Evolutionary conservation across 441 rosid genomes (phyloP), one percentile per base, ranked within the genome.

Genomic region (Erysimum cheiri): DNA sequence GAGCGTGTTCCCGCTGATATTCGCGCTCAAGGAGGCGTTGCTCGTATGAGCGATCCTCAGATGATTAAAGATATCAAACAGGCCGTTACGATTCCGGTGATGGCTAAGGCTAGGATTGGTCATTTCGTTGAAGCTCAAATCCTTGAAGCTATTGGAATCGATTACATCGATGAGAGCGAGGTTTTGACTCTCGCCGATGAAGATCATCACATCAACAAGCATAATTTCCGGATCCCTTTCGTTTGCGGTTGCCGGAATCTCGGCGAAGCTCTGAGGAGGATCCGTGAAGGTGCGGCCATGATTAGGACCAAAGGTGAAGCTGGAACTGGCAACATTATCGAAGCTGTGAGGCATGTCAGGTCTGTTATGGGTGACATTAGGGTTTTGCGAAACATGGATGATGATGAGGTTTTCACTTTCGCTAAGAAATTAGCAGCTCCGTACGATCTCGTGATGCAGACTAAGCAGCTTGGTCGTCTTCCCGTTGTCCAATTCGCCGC

Each of bases 401-500:
- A 93, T 12, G 98, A 93, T 41, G 96, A 91, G 81, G 97, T 93
- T 26, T 93, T 93, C 77, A 75, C 80, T 6, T 93, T 85, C 64
- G 92, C 98, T 0, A 93, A 93, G 86, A 88, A 87, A 40, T 80
- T 91, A 8, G 91, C 91, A 0, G 92, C 97, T 32, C 98, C 98
- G 0, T 93, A 88, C 35, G 98, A 93, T 60, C 79, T 91, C 61
- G 98, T 94, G 56, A 86, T 94, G 97, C 98, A 91, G 88, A 91
- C 96, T 3, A 91, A 94, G 67, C 97, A 94, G 79, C 84, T 94
- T 22, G 96, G 97, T 5, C 85, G 98, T 86, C 79, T 94, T 17
- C 98, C 96, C 1, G 99, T 94, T 19, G 99, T 94, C n/a, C 98
- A 92, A 3, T 94, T 94, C 40, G 99, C 98, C 1, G 98, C 99